These are phyloP conservation scores for Bryopsis sp. DNA, from an alignment of 139 green algal genomes.

Conservation along the genomic window DNA sequence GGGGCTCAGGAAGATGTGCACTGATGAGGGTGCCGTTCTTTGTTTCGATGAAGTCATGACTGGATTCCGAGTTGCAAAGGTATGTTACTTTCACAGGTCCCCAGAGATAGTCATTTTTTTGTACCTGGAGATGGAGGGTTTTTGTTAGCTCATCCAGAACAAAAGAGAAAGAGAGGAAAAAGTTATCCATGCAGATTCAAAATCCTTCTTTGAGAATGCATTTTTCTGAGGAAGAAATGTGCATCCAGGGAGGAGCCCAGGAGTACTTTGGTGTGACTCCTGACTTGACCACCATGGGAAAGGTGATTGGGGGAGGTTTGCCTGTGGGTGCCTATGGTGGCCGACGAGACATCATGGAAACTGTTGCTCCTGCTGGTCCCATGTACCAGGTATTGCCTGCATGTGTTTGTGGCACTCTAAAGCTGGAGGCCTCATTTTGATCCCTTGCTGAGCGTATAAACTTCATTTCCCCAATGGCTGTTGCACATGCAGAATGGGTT, in stretches of 20 bases:
- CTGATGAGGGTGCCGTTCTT: slow-evolving; percentile 80
- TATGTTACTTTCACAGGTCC: slow-evolving; percentile 28
- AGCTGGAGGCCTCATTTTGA: no score
- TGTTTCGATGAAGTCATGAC: slow-evolving; percentile 99
- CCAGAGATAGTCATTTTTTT: no score
- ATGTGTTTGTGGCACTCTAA: no score
- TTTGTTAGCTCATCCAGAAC: no score
- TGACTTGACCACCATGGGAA: slow-evolving; percentile 98
- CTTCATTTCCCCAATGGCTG: no score
- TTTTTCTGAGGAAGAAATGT: no score
- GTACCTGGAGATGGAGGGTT: no score
- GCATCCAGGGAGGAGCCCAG: slow-evolving; percentile 54
- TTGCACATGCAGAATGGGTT: no score
- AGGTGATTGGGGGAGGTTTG: slow-evolving; percentile 97
- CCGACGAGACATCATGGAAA: slow-evolving; percentile 93
- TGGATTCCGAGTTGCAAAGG: slow-evolving; percentile 83
- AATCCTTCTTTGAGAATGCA: no score
- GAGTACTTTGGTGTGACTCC: slow-evolving; percentile 94
- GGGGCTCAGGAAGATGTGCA: slow-evolving; percentile 79
- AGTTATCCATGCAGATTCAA: no score
- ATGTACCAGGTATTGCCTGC: slow-evolving; percentile 80
- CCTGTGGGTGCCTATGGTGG: slow-evolving; percentile 97
- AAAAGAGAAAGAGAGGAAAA: no score
- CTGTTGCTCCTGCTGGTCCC: slow-evolving; percentile 89
- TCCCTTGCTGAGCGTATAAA: no score